Evolutionary conservation across 352 stramenopile genomes (phyloP).

Genomic region (Phytophthora megakarya): DNA sequence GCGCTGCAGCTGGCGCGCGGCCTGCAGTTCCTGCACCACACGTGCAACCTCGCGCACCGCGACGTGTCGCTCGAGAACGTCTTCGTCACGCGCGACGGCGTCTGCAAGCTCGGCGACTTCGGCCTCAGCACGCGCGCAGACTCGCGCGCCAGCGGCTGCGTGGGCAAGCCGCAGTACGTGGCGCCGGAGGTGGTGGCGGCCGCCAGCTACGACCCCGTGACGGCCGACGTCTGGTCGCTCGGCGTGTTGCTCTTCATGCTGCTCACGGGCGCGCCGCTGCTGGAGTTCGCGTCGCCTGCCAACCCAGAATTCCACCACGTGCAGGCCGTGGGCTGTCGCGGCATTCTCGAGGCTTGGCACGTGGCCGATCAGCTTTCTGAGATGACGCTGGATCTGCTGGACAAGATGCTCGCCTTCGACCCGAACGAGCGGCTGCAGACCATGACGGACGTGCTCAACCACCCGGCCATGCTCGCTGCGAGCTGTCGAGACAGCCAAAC

Average conservation of each 20-base stretch:
- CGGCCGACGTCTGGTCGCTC: slow-evolving; percentile 60
- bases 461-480: slow-evolving; percentile 20
- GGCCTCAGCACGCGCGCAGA: slow-evolving; percentile 46
- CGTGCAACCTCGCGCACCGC: slow-evolving; percentile 43
- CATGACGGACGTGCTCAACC: slow-evolving; percentile 31
- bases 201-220: slow-evolving; percentile 36
- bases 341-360: slow-evolving; percentile 42
- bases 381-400: slow-evolving; percentile 35
- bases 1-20: slow-evolving; percentile 40
- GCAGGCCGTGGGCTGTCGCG: slow-evolving; percentile 31
- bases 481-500: no score
- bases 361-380: slow-evolving; percentile 28
- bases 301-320: slow-evolving; percentile 42
- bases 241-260: slow-evolving; percentile 67
- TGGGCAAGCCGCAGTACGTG: slow-evolving; percentile 44
- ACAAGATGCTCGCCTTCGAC: slow-evolving; percentile 42
- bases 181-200: slow-evolving; percentile 40
- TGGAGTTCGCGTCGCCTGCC: slow-evolving; percentile 35
- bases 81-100: slow-evolving; percentile 42
- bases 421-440: slow-evolving; percentile 33
- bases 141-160: slow-evolving; percentile 18
- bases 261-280: slow-evolving; percentile 52
- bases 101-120: slow-evolving; percentile 63
- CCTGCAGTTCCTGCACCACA: slow-evolving; percentile 35
- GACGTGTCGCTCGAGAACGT: slow-evolving; percentile 76